A percentile compares a stretch with the other conserved stretches of the same genome.
Evolutionary conservation across 345 rosid genomes (phyloP).

Genomic region (Eucalyptus melliodora): DNA sequence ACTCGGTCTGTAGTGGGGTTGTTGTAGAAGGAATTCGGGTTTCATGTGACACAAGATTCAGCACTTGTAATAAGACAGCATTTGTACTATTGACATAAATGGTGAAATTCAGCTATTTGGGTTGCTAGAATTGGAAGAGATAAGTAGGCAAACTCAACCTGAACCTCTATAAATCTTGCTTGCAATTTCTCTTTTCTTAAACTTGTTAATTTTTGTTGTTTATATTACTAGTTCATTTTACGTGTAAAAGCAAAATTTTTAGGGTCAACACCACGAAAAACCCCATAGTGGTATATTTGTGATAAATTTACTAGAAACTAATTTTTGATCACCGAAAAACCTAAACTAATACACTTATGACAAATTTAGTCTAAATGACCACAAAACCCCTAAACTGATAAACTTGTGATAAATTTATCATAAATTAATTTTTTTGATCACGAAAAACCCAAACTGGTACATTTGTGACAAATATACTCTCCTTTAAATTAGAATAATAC

Average conservation of each 20-base stretch:
- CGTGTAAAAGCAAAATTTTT: background rate
- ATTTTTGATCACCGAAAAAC: no score
- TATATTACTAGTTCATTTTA: background rate
- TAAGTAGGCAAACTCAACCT: background rate
- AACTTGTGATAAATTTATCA: accelerated
- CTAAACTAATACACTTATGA: no score
- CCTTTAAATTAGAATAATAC: no score
- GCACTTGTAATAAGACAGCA: background rate
- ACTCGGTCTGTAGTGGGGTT: background rate
- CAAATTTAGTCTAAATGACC: no score
- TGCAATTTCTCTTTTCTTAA: background rate
- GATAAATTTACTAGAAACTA: no score
- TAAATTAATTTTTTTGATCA: no score
- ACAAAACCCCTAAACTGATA: no score
- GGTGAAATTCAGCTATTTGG: background rate
- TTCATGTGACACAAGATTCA: background rate
- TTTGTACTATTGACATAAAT: background rate
- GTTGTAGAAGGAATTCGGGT: background rate
- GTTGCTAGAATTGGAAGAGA: background rate
- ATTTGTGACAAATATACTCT: no score
- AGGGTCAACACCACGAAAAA: background rate
- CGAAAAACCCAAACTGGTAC: accelerated
- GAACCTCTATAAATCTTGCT: background rate
- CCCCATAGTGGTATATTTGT: accelerated
- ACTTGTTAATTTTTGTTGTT: background rate